A percentile compares a stretch with the other conserved stretches of the same genome.
phyloP scores from a whole-genome alignment of 169 alveolate species.

The Babesia ovata region DNA sequence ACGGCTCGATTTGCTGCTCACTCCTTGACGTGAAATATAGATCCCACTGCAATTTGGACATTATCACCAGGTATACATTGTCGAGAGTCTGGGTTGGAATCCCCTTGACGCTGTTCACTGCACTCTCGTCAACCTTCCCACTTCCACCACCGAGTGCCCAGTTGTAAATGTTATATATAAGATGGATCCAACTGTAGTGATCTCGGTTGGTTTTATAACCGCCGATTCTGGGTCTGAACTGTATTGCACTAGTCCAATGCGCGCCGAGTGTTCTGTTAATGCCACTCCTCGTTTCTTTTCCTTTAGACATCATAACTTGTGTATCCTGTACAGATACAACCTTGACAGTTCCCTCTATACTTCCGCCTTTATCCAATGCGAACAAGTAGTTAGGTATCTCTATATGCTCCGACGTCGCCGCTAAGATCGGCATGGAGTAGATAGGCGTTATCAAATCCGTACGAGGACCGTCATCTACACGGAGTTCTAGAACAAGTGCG shows the following conservation, averaged over 20 bases:
- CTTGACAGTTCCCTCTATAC: constrained; percentile 27
- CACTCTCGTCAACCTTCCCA: not conserved
- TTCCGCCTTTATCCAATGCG: constrained; percentile 62
- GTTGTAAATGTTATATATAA: not conserved
- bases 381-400: constrained; percentile 35
- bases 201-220: not conserved
- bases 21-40: constrained; percentile 15
- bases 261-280: not conserved
- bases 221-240: not conserved
- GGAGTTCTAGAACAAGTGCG: not conserved
- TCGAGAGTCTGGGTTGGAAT: constrained; percentile 11
- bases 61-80: constrained; percentile 45
- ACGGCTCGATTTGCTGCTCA: constrained; percentile 39
- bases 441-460: constrained; percentile 22
- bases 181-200: constrained; percentile 14
- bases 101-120: not conserved
- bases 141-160: not conserved
- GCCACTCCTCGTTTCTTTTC: not conserved
- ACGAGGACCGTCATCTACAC: constrained; percentile 1
- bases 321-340: constrained; percentile 29
- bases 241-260: not conserved
- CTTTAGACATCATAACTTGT: not conserved
- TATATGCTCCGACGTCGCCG: constrained; percentile 51
- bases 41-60: constrained; percentile 49
- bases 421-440: constrained; percentile 51